A percentile compares a stretch with the other conserved stretches of the same genome.
These are phyloP conservation scores for Penicillium odoratum DNA, from an alignment of 495 filamentous ascomycete species.

Conservation along the genomic window DNA sequence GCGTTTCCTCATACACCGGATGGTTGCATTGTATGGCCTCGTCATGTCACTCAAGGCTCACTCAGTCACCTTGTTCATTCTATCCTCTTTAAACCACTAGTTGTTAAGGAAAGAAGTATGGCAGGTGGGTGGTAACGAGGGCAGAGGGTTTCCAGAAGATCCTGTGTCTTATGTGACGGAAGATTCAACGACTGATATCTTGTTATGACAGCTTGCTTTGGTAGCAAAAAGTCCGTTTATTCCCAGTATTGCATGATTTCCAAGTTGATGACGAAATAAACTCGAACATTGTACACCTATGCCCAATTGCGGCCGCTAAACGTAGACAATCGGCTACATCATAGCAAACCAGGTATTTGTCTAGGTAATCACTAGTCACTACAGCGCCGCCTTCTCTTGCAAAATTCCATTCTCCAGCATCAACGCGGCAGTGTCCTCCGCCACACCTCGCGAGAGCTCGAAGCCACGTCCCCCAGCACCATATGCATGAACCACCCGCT, in stretches of 20 bases:
- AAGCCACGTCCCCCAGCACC: constrained; percentile 63
- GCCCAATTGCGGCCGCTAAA: neutral
- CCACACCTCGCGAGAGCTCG: constrained; percentile 44
- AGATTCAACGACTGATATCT: constrained; percentile 34
- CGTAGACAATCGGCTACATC: neutral
- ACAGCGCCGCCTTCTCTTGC: constrained; percentile 30
- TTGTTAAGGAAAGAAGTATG: constrained; percentile 9
- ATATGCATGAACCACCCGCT: constrained; percentile 59
- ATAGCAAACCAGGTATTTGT: neutral
- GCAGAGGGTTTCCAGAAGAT: constrained; percentile 13
- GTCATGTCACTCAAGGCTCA: constrained; percentile 12
- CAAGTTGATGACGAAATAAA: constrained; percentile 6
- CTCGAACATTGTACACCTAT: neutral
- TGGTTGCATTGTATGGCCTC: constrained; percentile 20
- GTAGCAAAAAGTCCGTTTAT: constrained; percentile 37
- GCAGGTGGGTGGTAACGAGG: constrained; percentile 18
- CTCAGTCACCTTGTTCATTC: constrained; percentile 8
- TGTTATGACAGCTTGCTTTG: constrained; percentile 36
- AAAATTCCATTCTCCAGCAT: constrained; percentile 34
- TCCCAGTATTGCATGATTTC: constrained; percentile 16
- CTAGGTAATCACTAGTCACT: neutral
- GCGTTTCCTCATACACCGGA: constrained; percentile 7
- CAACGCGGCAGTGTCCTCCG: constrained; percentile 37
- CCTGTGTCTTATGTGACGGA: constrained; percentile 30
- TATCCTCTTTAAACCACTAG: neutral